Evolutionary conservation across 1,284 basidiomycete genomes (phyloP), one percentile per base, ranked within the genome.

Genomic region (Leccinum pachyderme): DNA sequence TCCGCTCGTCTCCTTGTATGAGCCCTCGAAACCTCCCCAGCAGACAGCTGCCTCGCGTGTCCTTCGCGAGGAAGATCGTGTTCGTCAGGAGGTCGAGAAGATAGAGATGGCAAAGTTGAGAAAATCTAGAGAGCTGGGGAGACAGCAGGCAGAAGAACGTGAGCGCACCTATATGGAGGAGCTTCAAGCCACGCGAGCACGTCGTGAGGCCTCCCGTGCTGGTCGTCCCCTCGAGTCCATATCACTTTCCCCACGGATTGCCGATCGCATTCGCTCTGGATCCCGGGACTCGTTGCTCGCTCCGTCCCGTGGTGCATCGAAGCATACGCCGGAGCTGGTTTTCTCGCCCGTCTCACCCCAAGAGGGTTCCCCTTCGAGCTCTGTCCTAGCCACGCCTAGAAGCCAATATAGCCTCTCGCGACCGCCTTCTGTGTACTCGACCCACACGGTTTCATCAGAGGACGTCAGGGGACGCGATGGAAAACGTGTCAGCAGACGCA

Each of bases 141-240:
- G 75, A 64, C 76, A 73, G 51, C 74, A 74, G 12, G 73, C 75
- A 32, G 82, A 87, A 57, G 84, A 83, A 65, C 80, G 77, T 61
- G 77, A 79, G 65, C 75, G 75, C 51, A 60, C 72, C 52, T 86
- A 81, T 66, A 73, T 76, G 22, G 85, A 87, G 51, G 82, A 87
- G 64, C 74, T 90, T 33, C 73, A 73, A 47, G 84, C 84, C 25
- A 74, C 87, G 2, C 76, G 88, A 59, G 61, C 74, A 29, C 75
- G 88, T 55, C 80, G 85, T 55, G 87, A 90, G 64, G 73, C 75
- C 6, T 72, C 74, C 54, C 79, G 83, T 61, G 72, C 72, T 28
- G 84, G 84, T 33, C 71, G 64, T 13, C 59, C 63, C 7, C 58
- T 63, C 28, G 65, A 63, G 11, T 60, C 68, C 7, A 54, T 51